Evolutionary conservation across 768 basidiomycete species (phyloP).

Genomic region (Mycena rebaudengoi): DNA sequence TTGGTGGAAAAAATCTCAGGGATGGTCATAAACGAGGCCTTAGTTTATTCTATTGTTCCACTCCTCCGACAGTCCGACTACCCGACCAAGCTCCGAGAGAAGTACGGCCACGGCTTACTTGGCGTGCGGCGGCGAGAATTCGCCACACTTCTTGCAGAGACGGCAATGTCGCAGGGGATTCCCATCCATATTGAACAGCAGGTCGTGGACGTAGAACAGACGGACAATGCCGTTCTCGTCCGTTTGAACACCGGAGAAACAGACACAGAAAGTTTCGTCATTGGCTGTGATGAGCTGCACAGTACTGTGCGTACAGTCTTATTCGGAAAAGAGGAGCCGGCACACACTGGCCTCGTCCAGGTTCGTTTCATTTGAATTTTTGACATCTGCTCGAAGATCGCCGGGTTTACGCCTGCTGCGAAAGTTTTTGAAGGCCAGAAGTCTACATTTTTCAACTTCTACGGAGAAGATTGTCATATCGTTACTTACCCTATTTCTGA

Average conservation of each 20-base stretch:
- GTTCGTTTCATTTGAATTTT: slow-evolving; percentile 27
- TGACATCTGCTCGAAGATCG: slow-evolving; percentile 35
- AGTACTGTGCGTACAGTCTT: slow-evolving; percentile 46
- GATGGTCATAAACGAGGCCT: slow-evolving; percentile 17
- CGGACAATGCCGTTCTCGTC: slow-evolving; percentile 39
- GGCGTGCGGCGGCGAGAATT: slow-evolving; percentile 43
- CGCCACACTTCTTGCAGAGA: slow-evolving; percentile 39
- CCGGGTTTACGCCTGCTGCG: slow-evolving; percentile 40
- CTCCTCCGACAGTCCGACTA: slow-evolving; percentile 36
- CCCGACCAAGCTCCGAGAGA: slow-evolving; percentile 27
- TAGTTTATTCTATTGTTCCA: slow-evolving; percentile 29
- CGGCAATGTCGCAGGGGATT: slow-evolving; percentile 41
- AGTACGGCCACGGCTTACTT: slow-evolving; percentile 36
- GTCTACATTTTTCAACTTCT: slow-evolving; percentile 41
- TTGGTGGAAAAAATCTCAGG: slow-evolving; percentile 35
- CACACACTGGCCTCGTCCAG: slow-evolving; percentile 51
- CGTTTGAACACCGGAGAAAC: slow-evolving; percentile 44
- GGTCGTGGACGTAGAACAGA: slow-evolving; percentile 41
- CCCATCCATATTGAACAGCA: slow-evolving; percentile 43
- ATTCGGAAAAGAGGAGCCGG: slow-evolving; percentile 45
- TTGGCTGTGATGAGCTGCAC: slow-evolving; percentile 57
- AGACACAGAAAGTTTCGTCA: slow-evolving; percentile 47
- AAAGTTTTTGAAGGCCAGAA: slow-evolving; percentile 22
- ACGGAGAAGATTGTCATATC: slow-evolving; percentile 47
- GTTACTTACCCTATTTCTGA: slow-evolving; percentile 45